These are phyloP conservation scores for Phytophthora sp. DNA, from an alignment of 352 stramenopile species.

Conservation along the genomic window DNA sequence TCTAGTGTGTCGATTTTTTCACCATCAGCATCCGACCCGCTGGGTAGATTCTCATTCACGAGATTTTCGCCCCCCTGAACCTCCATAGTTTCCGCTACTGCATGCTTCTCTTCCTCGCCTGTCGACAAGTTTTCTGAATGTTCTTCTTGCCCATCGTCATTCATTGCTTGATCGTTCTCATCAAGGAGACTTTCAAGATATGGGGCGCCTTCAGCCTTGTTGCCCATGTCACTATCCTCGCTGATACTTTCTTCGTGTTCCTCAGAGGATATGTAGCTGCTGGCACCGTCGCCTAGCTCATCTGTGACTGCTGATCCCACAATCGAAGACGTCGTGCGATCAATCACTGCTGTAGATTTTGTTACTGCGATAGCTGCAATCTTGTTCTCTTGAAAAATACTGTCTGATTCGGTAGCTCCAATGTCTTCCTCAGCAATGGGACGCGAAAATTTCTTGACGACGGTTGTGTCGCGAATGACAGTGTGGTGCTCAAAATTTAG, in stretches of 20 bases:
- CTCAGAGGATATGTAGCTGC: background rate
- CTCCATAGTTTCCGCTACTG: background rate
- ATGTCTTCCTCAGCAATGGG: background rate
- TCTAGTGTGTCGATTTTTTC: background rate
- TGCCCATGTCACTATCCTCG: too few relatives aligned
- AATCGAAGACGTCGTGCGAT: background rate
- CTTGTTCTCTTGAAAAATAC: background rate
- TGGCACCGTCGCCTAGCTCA: background rate
- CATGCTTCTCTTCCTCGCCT: background rate
- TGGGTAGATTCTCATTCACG: background rate
- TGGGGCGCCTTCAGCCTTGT: too few relatives aligned
- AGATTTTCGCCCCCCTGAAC: background rate
- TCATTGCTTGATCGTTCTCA: too few relatives aligned
- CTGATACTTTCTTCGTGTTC: background rate
- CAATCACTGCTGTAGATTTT: background rate
- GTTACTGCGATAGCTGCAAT: background rate
- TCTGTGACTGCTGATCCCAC: background rate
- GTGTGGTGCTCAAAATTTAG: conserved; percentile 5
- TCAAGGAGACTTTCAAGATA: too few relatives aligned
- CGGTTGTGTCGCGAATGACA: conserved; percentile 8
- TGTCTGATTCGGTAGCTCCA: background rate
- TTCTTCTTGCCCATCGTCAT: too few relatives aligned
- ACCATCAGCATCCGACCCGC: background rate
- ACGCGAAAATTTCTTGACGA: conserved; percentile 7
- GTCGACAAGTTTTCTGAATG: background rate